Evolutionary conservation across 495 filamentous ascomycete genomes (phyloP), one percentile per base, ranked within the genome.

Genomic region (Penicillium salamii): DNA sequence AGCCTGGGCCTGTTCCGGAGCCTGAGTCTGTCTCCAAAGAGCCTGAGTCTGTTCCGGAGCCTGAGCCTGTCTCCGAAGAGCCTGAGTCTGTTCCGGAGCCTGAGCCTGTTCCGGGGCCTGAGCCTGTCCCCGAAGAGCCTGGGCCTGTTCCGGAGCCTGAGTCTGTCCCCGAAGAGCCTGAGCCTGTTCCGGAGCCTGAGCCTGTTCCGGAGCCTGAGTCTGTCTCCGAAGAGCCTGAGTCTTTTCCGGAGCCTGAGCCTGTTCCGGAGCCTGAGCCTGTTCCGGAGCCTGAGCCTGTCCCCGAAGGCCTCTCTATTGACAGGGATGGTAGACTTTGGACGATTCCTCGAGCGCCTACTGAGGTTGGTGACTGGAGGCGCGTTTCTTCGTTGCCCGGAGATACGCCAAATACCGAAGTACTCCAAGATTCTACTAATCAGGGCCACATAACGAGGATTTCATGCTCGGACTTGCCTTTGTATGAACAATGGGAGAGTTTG

Each of bases 391-490:
- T 26, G 8, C 42, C 28, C 14, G 28, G 11, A 17, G 42, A 6
- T 32, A 45, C 42, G 28, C 29, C 42, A 1, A n/a, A 45, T 5
- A 18, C 42, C 0, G 42, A 35, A 45, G 5, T 45, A 45, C 42
- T 2, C 19, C 42, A 26, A 26, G 23, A 26, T 3, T 3, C 23
- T 48, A 2, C 45, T 48, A 9, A n/a, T 39, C 45, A 38, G 34
- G 23, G 45, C 45, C 20, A 48, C 36, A 49, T 41, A 49, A 24
- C 35, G 35, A 49, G 46, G 46, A 41, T 49, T 23, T 41, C 46
- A 49, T 48, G 14, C 34, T 38, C 45, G 9, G 34, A 48, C 32
- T 48, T 48, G 7, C 37, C 0, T 21, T 21, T 48, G 45, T 48
- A 48, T 48, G 34, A 32, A 31, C 29, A 39, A 15, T 39, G 45